Conservation (phyloP, 1,139 yeast species). For the Magnusiomyces paraingens region DNA sequence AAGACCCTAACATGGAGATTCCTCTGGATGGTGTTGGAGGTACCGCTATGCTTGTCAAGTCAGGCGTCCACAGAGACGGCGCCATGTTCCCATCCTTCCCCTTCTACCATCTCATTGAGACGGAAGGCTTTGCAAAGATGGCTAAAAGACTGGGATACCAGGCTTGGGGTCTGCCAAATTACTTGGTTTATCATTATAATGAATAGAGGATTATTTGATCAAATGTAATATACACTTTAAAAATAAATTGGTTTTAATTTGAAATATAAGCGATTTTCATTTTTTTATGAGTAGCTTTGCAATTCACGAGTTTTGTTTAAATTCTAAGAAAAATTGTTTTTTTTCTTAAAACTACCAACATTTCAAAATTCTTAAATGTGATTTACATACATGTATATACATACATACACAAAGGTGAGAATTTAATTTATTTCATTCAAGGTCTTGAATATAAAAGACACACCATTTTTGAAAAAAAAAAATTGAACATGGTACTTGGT, state of each 20-base stretch:
- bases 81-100: slow-evolving; percentile 99
- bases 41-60: slow-evolving; percentile 89
- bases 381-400: too few species aligned
- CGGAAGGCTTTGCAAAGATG: slow-evolving; percentile 98
- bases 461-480: too few species aligned
- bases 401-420: too few species aligned
- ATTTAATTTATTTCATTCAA: too few species aligned
- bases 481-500: too few species aligned
- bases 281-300: too few species aligned
- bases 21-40: slow-evolving; percentile 94
- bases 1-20: slow-evolving; percentile 57
- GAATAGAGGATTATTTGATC: not conserved
- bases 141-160: slow-evolving; percentile 89
- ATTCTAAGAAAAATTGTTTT: too few species aligned
- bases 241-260: not conserved
- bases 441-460: too few species aligned
- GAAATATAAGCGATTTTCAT: not conserved
- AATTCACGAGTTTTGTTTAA: too few species aligned
- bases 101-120: slow-evolving; percentile 90
- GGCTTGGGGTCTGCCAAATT: slow-evolving; percentile 89
- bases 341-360: too few species aligned
- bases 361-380: too few species aligned
- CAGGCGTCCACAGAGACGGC: slow-evolving; percentile 97
- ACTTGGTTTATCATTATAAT: slow-evolving; percentile 66
- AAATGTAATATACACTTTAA: not conserved